Evolutionary conservation across 2,329 filamentous ascomycete genomes (phyloP).

Genomic region (Magnaporthiopsis rhizophila): DNA sequence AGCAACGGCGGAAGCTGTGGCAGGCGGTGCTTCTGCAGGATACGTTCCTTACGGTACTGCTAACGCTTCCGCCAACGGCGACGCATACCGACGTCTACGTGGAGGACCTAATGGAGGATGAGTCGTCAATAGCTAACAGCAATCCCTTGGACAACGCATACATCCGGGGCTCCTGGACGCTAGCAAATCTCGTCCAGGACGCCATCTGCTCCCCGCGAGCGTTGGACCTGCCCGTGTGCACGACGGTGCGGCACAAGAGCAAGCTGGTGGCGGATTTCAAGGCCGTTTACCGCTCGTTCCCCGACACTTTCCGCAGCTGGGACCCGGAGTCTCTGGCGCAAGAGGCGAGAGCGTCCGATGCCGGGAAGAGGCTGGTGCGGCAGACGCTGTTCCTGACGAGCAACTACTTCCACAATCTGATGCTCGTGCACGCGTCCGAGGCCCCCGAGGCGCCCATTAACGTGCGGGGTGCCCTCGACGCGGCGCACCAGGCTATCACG

Average conservation of each 20-base stretch:
- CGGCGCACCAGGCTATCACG: slow-evolving; percentile 65
- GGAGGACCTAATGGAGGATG: slow-evolving; percentile 62
- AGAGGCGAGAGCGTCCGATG: slow-evolving; percentile 36
- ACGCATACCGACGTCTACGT: slow-evolving; percentile 74
- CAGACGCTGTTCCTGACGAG: slow-evolving; percentile 74
- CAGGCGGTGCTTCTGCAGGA: slow-evolving; percentile 75
- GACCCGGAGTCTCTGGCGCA: slow-evolving; percentile 51
- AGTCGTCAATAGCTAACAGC: slow-evolving; percentile 45
- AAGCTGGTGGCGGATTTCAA: slow-evolving; percentile 63
- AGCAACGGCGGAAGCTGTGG: slow-evolving; percentile 73
- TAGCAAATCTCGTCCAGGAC: slow-evolving; percentile 71
- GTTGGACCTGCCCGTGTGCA: slow-evolving; percentile 63
- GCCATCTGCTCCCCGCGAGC: slow-evolving; percentile 68
- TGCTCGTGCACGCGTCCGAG: slow-evolving; percentile 68
- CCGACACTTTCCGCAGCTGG: slow-evolving; percentile 61
- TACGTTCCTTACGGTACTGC: slow-evolving; percentile 70
- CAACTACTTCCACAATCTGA: slow-evolving; percentile 77
- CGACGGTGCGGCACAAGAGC: slow-evolving; percentile 59
- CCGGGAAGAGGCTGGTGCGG: slow-evolving; percentile 51
- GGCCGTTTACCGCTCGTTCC: slow-evolving; percentile 65
- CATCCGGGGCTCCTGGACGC: slow-evolving; percentile 68
- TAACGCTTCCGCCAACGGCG: slow-evolving; percentile 68
- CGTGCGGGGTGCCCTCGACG: slow-evolving; percentile 61
- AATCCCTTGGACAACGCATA: slow-evolving; percentile 62
- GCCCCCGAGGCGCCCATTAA: slow-evolving; percentile 57